Conservation (phyloP, 1,284 basidiomycete species). For the Austroboletus niveus region DNA sequence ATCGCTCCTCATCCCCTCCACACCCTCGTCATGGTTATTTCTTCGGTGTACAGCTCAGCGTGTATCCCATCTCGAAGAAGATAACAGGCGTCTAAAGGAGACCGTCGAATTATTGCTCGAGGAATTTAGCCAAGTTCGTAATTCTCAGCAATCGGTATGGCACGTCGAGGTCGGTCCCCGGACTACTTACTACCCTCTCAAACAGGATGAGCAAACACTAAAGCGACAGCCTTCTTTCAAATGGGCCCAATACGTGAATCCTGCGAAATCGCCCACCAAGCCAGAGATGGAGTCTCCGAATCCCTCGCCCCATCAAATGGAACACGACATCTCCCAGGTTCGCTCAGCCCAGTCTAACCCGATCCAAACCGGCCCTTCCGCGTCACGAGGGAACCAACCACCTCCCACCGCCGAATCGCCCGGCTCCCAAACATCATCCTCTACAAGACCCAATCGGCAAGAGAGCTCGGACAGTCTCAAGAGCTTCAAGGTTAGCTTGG, state of each 20-base stretch:
- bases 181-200: slow-evolving; percentile 9
- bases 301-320: slow-evolving; percentile 69
- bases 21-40: slow-evolving; percentile 4
- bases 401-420: slow-evolving; percentile 35
- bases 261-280: slow-evolving; percentile 75
- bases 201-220: slow-evolving; percentile 55
- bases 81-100: slow-evolving; percentile 67
- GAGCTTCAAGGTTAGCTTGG: slow-evolving; percentile 87
- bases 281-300: slow-evolving; percentile 70
- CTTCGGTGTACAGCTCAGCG: slow-evolving; percentile 53
- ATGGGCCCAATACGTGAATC: slow-evolving; percentile 75
- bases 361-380: slow-evolving; percentile 16
- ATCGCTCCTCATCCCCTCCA: slow-evolving; percentile 1
- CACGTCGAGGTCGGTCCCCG: slow-evolving; percentile 1
- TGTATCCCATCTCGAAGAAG: slow-evolving; percentile 68
- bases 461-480: slow-evolving; percentile 78
- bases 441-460: slow-evolving; percentile 47
- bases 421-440: slow-evolving; percentile 27
- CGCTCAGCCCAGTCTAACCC: slow-evolving; percentile 33
- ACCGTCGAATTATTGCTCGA: slow-evolving; percentile 63
- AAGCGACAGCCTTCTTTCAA: slow-evolving; percentile 76
- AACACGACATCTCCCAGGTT: slow-evolving; percentile 56
- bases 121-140: slow-evolving; percentile 48
- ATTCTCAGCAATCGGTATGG: slow-evolving; percentile 20
- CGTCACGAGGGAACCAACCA: slow-evolving; percentile 28